A percentile compares a stretch with the other conserved stretches of the same genome.
phyloP scores from a whole-genome alignment of 371 early-diverging fungal genomes.

The Zychaea mexicana region DNA sequence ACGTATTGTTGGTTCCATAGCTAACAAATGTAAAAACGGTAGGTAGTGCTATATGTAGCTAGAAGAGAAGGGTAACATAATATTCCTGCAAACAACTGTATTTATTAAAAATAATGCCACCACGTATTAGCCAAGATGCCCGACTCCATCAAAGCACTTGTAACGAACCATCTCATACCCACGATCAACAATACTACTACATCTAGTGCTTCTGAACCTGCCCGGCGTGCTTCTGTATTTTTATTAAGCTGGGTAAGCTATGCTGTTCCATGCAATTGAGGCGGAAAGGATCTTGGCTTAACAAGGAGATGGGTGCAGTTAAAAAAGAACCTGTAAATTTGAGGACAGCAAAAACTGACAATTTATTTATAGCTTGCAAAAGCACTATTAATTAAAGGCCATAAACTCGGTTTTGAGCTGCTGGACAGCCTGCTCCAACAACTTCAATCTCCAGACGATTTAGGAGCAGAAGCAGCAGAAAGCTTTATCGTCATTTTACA shows the following conservation, averaged over 20 bases:
- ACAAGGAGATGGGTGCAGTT: no score
- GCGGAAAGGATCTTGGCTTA: no score
- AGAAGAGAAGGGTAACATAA: conserved; percentile 41
- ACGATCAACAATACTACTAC: background rate
- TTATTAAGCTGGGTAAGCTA: conserved; percentile 1
- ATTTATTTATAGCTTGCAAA: conserved; percentile 10
- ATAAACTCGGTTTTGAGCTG: conserved; percentile 55
- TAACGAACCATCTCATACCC: background rate
- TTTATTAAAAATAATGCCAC: no score
- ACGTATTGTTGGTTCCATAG: conserved; percentile 53
- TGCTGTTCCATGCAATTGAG: no score
- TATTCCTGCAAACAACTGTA: no score
- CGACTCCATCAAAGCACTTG: conserved; percentile 29
- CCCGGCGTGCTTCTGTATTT: conserved; percentile 20
- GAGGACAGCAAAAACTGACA: conserved; percentile 10
- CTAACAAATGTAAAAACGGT: conserved; percentile 64
- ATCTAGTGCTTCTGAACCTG: conserved; percentile 6
- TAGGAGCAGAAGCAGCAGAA: conserved; percentile 61
- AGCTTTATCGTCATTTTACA: conserved; percentile 72
- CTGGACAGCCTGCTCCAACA: conserved; percentile 58
- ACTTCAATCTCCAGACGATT: conserved; percentile 37
- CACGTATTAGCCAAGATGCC: conserved; percentile 29
- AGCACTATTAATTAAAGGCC: conserved; percentile 14
- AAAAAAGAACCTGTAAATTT: background rate
- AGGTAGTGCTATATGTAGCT: conserved; percentile 46